Percentiles rank a stretch among this genome's conserved stretches.
Conservation (phyloP, 108 stramenopile species). For the Aureococcus anophagefferens region DNA sequence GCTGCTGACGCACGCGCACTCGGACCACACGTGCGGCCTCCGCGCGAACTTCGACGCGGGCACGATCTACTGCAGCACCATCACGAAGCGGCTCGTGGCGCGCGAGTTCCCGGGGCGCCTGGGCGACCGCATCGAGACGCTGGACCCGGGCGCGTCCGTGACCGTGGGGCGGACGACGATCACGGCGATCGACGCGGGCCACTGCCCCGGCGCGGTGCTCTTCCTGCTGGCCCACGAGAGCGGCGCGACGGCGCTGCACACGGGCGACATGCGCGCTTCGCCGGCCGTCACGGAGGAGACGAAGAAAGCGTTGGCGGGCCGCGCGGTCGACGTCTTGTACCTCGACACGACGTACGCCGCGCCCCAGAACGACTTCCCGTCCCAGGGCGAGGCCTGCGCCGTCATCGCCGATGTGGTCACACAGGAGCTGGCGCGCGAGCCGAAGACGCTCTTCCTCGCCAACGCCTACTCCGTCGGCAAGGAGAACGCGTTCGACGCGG, state of each 20-base stretch:
- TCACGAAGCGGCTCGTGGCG: background rate
- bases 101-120: background rate
- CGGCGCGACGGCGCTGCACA: background rate
- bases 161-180: background rate
- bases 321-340: background rate
- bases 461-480: background rate
- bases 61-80: background rate
- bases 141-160: background rate
- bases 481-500: background rate
- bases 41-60: background rate
- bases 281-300: background rate
- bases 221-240: background rate
- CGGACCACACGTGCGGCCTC: background rate
- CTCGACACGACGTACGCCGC: background rate
- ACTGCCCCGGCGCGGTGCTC: background rate
- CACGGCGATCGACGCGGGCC: background rate
- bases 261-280: background rate
- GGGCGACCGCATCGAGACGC: background rate
- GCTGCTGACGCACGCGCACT: background rate
- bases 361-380: background rate
- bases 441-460: background rate
- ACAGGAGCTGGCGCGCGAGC: background rate
- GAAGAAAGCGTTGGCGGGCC: too few relatives aligned
- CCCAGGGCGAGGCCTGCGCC: background rate
- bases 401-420: background rate